Percentiles rank a stretch among this genome's conserved stretches.
Evolutionary conservation across 228 moss, liverwort and hornwort genomes (phyloP).

Genomic region (Sphagnum magellanicum): DNA sequence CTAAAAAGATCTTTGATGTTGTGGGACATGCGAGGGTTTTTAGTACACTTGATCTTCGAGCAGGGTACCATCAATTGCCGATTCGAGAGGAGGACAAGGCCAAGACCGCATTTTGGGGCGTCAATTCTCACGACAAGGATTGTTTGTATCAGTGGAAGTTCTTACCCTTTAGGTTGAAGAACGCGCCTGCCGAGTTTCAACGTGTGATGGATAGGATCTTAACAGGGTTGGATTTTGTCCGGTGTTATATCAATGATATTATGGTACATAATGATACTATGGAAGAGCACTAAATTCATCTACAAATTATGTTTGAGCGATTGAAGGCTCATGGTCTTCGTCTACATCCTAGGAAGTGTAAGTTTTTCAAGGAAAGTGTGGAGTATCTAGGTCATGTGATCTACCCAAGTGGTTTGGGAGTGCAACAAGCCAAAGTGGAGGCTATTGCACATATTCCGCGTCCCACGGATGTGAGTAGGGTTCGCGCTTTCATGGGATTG

Average conservation of each 20-base stretch:
- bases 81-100: background rate
- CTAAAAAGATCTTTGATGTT: background rate
- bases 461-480: conserved; percentile 2
- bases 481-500: conserved; percentile 5
- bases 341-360: conserved; percentile 5
- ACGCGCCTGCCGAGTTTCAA: background rate
- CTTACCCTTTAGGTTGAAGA: conserved; percentile 1
- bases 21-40: background rate
- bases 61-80: background rate
- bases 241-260: conserved; percentile 8
- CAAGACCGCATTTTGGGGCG: background rate
- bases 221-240: background rate
- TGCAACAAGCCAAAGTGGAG: conserved; percentile 5
- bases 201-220: conserved; percentile 1
- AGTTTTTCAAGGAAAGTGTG: background rate
- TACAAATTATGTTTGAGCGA: background rate
- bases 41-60: background rate
- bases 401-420: conserved; percentile 4
- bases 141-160: background rate
- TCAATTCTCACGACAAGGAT: background rate
- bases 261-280: background rate
- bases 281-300: background rate
- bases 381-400: conserved; percentile 8
- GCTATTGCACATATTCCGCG: background rate
- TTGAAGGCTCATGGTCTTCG: background rate